phyloP scores from a whole-genome alignment of 225 moss, liverwort and hornwort species.

The Pseudisothecium myosuroides region DNA sequence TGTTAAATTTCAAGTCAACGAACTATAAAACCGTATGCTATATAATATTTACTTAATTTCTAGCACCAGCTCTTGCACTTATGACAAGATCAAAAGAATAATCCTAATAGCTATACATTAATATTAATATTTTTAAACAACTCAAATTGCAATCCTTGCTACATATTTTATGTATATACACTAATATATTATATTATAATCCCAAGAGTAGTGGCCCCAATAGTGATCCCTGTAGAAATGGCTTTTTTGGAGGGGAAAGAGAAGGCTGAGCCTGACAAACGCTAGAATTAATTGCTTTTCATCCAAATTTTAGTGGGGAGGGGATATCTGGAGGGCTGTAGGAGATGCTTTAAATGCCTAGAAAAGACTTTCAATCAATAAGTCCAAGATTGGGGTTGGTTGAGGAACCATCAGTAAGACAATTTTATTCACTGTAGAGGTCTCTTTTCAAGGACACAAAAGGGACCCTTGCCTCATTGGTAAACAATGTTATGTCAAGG shows the following conservation, averaged over 20 bases:
- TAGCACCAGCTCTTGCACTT: neutral
- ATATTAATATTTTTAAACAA: no score
- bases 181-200: no score
- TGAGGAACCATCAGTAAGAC: neutral
- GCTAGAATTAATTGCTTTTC: no score
- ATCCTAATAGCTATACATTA: neutral
- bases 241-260: no score
- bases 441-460: neutral
- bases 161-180: no score
- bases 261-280: no score
- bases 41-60: neutral
- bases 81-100: neutral
- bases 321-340: no score
- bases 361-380: neutral
- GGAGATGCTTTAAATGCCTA: no score
- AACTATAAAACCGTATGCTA: neutral
- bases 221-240: no score
- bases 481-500: neutral
- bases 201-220: no score
- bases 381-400: neutral
- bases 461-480: neutral
- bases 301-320: no score
- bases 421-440: fast-evolving
- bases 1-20: neutral
- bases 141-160: neutral